Base-by-base conservation (phyloP, 2,329 filamentous ascomycete genomes). In the Neophaeococcomyces aloes region DNA sequence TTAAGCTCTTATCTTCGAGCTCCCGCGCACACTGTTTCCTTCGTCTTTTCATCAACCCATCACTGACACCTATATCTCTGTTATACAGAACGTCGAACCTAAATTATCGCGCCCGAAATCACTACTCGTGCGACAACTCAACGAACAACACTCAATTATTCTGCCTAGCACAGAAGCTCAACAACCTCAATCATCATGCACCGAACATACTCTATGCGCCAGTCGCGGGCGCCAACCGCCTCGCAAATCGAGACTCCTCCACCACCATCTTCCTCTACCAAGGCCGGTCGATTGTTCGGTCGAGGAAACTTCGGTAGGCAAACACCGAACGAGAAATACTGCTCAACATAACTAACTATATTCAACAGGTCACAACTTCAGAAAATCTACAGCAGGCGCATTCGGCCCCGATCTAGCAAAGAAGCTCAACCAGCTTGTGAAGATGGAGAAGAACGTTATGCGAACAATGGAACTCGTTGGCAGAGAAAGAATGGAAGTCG, bases 371-470 rank as follows among this genome's bases (percentile, higher is more conserved):
- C 77, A 84, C 72, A 76, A 72, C 32, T 71, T 73, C 57, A 66
- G 70, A 48, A 71, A 71, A 56, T 64, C 67, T 35, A 61, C 70
- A 40, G 69, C 70, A 18, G 70, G 70, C 30, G 68, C 70, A 47
- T 73, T 72, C 58, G 79, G 79, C 29, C 79, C 88, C 46, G 91
- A 98, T 59, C 80, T 98, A 47, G 83, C 91, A 47, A 95, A 94
- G 77, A 98, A 98, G 76, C 81, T 98, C 50, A 86, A 88, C 31
- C 86, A 94, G 70, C 78, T 98, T 42, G 91, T 98, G 52, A 98
- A 98, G 78, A 98, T 98, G 91, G 91, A 98, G 72, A 98, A 98
- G 80, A 96, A 98, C 63, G 86, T 95, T 45, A 98, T 98, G 91
- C 86, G 91, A 65, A 95, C 87, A 64, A 81, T 96, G 75, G 91